phyloP scores from a whole-genome alignment of 148 eudicot genomes.

The Camellia granthamiana region DNA sequence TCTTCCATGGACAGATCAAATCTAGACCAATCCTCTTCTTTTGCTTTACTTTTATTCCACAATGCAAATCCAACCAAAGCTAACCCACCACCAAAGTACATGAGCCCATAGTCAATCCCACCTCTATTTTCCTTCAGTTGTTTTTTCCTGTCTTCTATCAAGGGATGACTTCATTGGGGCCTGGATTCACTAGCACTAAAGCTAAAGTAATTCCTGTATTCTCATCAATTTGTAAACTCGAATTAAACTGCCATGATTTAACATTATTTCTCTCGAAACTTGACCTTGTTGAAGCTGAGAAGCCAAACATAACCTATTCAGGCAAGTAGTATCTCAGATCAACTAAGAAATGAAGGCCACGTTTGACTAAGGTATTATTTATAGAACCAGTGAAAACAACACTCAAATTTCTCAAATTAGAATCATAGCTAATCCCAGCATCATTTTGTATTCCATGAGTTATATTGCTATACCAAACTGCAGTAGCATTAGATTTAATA shows the following conservation, averaged over 20 bases:
- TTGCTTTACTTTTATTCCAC: background rate
- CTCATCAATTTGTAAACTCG: conserved; percentile 5
- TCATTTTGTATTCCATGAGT: conserved; percentile 8
- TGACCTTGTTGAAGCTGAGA: conserved; percentile 19
- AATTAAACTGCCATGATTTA: conserved; percentile 25
- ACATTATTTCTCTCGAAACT: conserved; percentile 6
- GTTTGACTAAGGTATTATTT: background rate
- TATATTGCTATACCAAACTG: conserved; percentile 5
- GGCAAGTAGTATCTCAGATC: conserved; percentile 12
- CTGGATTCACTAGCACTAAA: too few relatives aligned
- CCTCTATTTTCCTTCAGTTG: background rate
- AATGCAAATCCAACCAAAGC: conserved; percentile 9
- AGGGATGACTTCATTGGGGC: too few relatives aligned
- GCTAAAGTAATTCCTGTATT: background rate
- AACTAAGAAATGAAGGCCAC: background rate
- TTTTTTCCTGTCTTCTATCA: too few relatives aligned
- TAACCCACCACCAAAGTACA: background rate
- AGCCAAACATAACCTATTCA: conserved; percentile 12
- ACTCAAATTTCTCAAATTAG: conserved; percentile 9
- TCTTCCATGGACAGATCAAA: conserved; percentile 3
- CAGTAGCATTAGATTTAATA: background rate
- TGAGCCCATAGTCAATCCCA: conserved; percentile 13
- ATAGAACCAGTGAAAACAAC: conserved; percentile 1
- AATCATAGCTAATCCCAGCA: conserved; percentile 15
- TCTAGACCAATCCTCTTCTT: background rate